Evolutionary conservation across 306 rosid species (phyloP), one percentile per base, ranked within the genome.

Genomic region (Vigna radiata): DNA sequence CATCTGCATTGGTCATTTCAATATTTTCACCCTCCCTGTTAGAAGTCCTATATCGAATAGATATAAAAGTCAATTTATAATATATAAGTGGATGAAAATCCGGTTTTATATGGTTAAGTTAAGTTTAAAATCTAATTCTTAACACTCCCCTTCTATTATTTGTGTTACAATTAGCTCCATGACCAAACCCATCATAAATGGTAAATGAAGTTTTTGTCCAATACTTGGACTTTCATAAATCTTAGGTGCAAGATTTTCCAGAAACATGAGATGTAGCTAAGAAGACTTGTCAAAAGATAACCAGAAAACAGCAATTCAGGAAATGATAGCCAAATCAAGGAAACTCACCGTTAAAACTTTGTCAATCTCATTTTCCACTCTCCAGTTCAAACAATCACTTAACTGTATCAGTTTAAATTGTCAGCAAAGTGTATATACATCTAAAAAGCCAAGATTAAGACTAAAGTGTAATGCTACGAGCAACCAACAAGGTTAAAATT

Each of bases 381-480:
- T 88, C 99, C 99, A 96, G 55, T 91, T 84, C 73, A 96, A 77
- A 68, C 96, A 92, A 78, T 96, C 99, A 71, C 86, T 68, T 87
- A 96, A 79, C 99, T 96, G 95, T 58, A 83, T 62, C 59, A 81
- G 33, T 63, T 78, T 43, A 70, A 65, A 67, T 15, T 52, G 67
- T 82, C 76, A 91, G 85, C 11, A 67, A 74, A 76, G 62, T 73
- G 33, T 29, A 72, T 54, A 23, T 53, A 72, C 50, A 79, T 18
- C 73, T 74, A 70, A 79, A 27, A 31, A 52, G 54, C 72, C 61
- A 77, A n/a, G 33, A 52, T 63, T 79, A 82, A 80, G 58, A 44
- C 29, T 49, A n/a, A 21, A 50, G 44, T 2, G 18, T 50, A 49
- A 56, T 21, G 39, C 36, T 14, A 76, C 62, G 31, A 75, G 56